phyloP scores from a whole-genome alignment of 768 basidiomycete genomes.

The Rubroboletus satanas region DNA sequence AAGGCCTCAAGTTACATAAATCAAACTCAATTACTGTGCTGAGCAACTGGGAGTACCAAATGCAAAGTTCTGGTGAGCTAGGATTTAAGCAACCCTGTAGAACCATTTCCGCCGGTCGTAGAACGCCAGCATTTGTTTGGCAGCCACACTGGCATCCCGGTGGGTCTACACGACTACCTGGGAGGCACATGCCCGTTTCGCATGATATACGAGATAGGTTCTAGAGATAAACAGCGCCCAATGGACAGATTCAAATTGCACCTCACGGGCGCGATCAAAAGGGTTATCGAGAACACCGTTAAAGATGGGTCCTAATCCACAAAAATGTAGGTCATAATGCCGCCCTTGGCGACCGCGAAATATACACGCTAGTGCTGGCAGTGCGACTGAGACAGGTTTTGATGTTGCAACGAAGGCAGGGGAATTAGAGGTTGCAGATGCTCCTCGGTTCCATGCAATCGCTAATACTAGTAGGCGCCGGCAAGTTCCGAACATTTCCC shows the following conservation, averaged over 20 bases:
- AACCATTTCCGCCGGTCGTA: conserved; percentile 1
- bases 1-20: neutral
- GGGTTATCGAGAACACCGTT: conserved; percentile 11
- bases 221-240: conserved; percentile 18
- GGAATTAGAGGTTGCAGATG: conserved; percentile 9
- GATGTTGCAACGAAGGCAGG: conserved; percentile 23
- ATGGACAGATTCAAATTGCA: conserved; percentile 18
- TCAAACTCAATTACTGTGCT: conserved; percentile 1
- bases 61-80: conserved; percentile 10
- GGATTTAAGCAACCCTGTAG: conserved; percentile 7
- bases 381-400: conserved; percentile 15
- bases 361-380: neutral
- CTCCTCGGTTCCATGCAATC: conserved; percentile 18
- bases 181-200: conserved; percentile 4
- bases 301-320: conserved; percentile 2
- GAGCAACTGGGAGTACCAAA: neutral
- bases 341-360: conserved; percentile 5
- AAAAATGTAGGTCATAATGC: conserved; percentile 13
- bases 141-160: neutral
- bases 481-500: conserved; percentile 22
- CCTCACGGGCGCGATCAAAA: conserved; percentile 14
- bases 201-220: conserved; percentile 1
- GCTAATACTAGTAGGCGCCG: conserved; percentile 11
- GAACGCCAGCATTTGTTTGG: conserved; percentile 1
- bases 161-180: neutral